These are phyloP conservation scores for Globisporangium parvum DNA, from an alignment of 352 stramenopile species.

Conservation along the genomic window DNA sequence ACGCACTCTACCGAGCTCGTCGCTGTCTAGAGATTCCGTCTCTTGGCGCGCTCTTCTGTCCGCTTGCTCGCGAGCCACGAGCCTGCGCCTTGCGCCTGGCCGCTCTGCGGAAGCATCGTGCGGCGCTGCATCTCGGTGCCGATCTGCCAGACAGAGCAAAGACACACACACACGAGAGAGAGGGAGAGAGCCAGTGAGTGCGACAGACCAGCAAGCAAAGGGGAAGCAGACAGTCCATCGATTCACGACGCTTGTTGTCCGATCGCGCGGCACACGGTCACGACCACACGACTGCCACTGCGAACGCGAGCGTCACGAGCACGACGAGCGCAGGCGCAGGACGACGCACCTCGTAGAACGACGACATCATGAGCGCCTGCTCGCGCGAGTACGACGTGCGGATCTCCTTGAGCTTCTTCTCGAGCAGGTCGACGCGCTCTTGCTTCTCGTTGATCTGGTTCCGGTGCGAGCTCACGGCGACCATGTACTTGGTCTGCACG, in stretches of 20 bases:
- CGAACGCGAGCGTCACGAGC: too few species aligned
- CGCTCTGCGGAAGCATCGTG: constrained; percentile 80
- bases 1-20: neutral
- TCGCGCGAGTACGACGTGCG: constrained; percentile 76
- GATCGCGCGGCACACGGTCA: too few species aligned
- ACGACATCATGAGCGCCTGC: constrained; percentile 86
- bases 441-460: constrained; percentile 87
- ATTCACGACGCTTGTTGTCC: too few species aligned
- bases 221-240: too few species aligned
- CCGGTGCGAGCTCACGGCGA: constrained; percentile 81
- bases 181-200: neutral
- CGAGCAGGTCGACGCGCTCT: constrained; percentile 75
- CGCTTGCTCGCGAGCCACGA: constrained; percentile 83
- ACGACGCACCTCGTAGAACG: constrained; percentile 74
- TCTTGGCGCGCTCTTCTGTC: constrained; percentile 78
- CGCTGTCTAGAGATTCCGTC: constrained; percentile 45
- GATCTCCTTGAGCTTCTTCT: constrained; percentile 85
- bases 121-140: constrained; percentile 83
- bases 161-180: neutral
- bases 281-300: too few species aligned
- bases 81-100: constrained; percentile 32
- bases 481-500: constrained; percentile 90
- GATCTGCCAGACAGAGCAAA: constrained; percentile 34
- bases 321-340: too few species aligned
- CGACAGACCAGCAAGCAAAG: neutral